Evolutionary conservation across 2,329 filamentous ascomycete species (phyloP), one percentile per base, ranked within the genome.

Genomic region (Chalaropsis thielavioides): DNA sequence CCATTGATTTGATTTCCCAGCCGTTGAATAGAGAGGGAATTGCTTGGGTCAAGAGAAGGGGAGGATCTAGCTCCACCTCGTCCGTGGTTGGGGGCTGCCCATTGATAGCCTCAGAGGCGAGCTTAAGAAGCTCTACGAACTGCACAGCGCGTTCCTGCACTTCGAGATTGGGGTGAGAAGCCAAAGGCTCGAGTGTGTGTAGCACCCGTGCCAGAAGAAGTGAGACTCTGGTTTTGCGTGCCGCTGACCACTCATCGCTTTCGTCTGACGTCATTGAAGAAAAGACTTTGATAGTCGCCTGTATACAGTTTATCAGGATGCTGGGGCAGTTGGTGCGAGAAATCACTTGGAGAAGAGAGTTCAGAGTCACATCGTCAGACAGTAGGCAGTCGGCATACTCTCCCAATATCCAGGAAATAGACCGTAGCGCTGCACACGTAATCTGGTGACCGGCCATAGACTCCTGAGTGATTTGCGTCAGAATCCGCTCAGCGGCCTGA

Each of bases 71-170:
- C 27, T 80, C 75, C 3, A 76, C 68, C 1, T 79, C 76, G 40
- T 81, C 80, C 0, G 78, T 80, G 0, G 80, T 81, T 15, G 82
- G 76, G 11, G 82, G 79, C 68, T 92, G 88, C 1, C 80, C 84
- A 8, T 85, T 81, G 2, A 83, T 83, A 15, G 92, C 91, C 76
- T 99, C 94, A 0, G 86, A 85, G 1, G 90, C 90, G 56, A 99
- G 79, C 66, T 90, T 90, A 71, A 97, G 83, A 13, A 97, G 80
- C 72, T 99, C 94, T 0, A 91, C 81, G 70, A 96, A 95, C 72
- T 96, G 92, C 1, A 96, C 92, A 2, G 92, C 88, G 65, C 94
- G 84, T 74, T 97, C 94, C 75, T 99, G 94, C 2, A 99, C 91
- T 72, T 99, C 94, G 0, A 99, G 80, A 70, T 86, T 90, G 0